phyloP scores from a whole-genome alignment of 768 basidiomycete species.

The Kwoniella mangroviensis region DNA sequence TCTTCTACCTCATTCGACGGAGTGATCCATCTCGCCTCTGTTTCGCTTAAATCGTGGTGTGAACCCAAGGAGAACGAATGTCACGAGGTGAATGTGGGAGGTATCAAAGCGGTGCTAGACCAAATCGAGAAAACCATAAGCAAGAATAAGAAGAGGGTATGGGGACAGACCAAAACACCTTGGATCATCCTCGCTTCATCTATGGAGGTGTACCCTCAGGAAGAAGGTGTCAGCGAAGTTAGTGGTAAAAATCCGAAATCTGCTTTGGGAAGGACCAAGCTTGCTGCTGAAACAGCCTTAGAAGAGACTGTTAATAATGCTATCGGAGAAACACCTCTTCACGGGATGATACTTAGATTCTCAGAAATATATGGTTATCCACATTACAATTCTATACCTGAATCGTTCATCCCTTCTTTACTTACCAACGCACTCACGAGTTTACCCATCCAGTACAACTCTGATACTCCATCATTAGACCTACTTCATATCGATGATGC shows the following conservation, averaged over 20 bases:
- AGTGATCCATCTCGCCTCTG: constrained; percentile 48
- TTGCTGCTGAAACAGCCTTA: constrained; percentile 38
- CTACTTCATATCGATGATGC: constrained; percentile 53
- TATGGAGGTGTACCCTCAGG: constrained; percentile 49
- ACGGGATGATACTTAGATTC: constrained; percentile 45
- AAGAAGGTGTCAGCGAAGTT: constrained; percentile 30
- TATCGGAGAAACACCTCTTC: not conserved
- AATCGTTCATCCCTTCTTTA: constrained; percentile 48
- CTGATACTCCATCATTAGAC: constrained; percentile 39
- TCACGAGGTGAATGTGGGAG: constrained; percentile 62
- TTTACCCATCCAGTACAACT: constrained; percentile 51
- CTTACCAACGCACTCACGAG: constrained; percentile 48
- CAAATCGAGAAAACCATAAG: constrained; percentile 20
- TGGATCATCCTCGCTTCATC: constrained; percentile 53
- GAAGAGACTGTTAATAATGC: constrained; percentile 18
- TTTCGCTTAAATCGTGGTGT: constrained; percentile 48
- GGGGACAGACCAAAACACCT: constrained; percentile 29
- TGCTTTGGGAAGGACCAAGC: constrained; percentile 49
- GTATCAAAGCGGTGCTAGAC: constrained; percentile 55
- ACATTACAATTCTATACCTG: constrained; percentile 27
- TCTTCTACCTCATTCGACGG: constrained; percentile 35
- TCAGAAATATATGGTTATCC: constrained; percentile 52
- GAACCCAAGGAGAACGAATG: constrained; percentile 41
- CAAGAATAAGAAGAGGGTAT: constrained; percentile 10
- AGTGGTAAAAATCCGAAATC: constrained; percentile 30